A percentile compares a stretch with the other conserved stretches of the same genome.
Evolutionary conservation across 228 moss, liverwort and hornwort species (phyloP).

Genomic region (Sphagnum magellanicum): DNA sequence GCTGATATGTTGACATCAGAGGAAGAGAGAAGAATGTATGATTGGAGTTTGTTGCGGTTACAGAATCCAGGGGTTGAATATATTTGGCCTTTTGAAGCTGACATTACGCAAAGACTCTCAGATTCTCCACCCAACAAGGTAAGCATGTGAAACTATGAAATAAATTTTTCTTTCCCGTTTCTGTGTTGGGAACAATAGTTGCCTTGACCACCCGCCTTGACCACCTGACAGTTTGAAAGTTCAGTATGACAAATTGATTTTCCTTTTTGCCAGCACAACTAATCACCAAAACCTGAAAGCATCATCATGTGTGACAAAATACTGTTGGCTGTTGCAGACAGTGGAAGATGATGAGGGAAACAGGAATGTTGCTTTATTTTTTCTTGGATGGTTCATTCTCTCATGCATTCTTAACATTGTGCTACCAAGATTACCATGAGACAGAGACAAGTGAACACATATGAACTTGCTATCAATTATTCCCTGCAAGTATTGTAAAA

Average conservation of each 20-base stretch:
- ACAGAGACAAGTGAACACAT: too few relatives aligned
- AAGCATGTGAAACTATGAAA: slow-evolving; percentile 3
- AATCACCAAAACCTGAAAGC: too few relatives aligned
- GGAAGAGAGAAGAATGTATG: slow-evolving; percentile 80
- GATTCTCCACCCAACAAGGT: slow-evolving; percentile 46
- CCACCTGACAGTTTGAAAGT: background rate
- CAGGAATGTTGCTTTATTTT: slow-evolving; percentile 50
- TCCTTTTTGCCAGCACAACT: background rate
- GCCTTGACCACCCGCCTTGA: too few relatives aligned
- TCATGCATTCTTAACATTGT: slow-evolving; percentile 38
- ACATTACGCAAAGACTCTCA: slow-evolving; percentile 59
- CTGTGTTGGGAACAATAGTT: slow-evolving; percentile 7
- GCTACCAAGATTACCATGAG: too few relatives aligned
- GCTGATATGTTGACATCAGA: slow-evolving; percentile 56
- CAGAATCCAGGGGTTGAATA: slow-evolving; percentile 59
- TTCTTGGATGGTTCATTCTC: slow-evolving; percentile 52
- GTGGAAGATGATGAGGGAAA: slow-evolving; percentile 67
- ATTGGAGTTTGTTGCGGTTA: slow-evolving; percentile 78
- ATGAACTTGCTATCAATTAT: too few relatives aligned
- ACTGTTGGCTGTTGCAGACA: slow-evolving; percentile 19
- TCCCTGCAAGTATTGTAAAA: too few relatives aligned
- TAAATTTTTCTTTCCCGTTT: slow-evolving; percentile 1
- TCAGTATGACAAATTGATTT: background rate
- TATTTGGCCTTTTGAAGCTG: slow-evolving; percentile 89
- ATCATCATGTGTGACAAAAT: background rate